Percentiles rank a stretch among this genome's conserved stretches.
These are phyloP conservation scores for Sesbania bispinosa DNA, from an alignment of 306 rosid genomes.

Conservation along the genomic window DNA sequence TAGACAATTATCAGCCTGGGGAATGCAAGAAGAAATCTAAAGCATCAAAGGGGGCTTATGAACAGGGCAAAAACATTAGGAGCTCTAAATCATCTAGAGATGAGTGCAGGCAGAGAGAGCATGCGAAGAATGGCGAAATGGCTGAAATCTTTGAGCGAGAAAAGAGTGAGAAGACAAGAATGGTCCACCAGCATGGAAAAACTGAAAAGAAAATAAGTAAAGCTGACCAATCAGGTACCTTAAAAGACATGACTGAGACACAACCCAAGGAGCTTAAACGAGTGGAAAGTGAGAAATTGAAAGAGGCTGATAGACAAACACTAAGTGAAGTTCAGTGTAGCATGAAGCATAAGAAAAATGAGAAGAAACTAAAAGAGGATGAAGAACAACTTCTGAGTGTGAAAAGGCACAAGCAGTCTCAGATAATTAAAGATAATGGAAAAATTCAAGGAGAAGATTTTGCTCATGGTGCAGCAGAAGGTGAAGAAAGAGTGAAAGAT, in stretches of 20 bases:
- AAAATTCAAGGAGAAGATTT: constrained; percentile 24
- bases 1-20: constrained; percentile 27
- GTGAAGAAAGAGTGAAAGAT: constrained; percentile 27
- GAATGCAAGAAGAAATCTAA: constrained; percentile 44
- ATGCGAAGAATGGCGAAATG: constrained; percentile 41
- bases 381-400: constrained; percentile 21
- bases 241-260: constrained; percentile 32
- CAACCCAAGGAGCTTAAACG: constrained; percentile 29
- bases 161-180: constrained; percentile 30
- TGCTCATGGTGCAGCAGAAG: constrained; percentile 25
- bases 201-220: constrained; percentile 28
- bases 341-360: constrained; percentile 32
- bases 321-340: constrained; percentile 37
- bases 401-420: constrained; percentile 20
- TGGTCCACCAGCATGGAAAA: constrained; percentile 30
- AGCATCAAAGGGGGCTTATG: constrained; percentile 30
- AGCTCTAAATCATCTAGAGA: constrained; percentile 42
- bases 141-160: constrained; percentile 31
- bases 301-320: constrained; percentile 30
- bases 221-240: constrained; percentile 35
- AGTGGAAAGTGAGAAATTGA: constrained; percentile 10
- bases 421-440: constrained; percentile 35
- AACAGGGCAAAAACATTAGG: constrained; percentile 36
- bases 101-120: constrained; percentile 35
- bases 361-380: constrained; percentile 29